These are phyloP conservation scores for Colletotrichum sp. DNA, from an alignment of 2,329 filamentous ascomycete species.

Conservation along the genomic window DNA sequence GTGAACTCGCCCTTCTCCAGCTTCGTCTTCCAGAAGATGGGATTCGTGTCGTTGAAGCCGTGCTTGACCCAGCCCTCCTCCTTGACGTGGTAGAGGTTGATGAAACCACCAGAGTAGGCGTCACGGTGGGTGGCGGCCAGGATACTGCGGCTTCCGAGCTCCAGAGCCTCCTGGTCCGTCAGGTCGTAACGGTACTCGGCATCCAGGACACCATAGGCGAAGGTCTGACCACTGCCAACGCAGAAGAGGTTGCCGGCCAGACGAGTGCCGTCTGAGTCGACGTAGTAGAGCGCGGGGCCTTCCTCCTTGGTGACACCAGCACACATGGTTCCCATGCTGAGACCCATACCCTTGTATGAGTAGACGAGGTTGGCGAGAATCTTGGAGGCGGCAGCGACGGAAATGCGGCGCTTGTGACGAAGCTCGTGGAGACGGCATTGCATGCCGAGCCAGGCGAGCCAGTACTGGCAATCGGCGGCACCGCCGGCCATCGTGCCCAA, in stretches of 20 bases:
- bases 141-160: conserved; percentile 90
- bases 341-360: conserved; percentile 97
- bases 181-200: conserved; percentile 94
- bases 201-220: conserved; percentile 97
- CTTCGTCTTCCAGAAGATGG: conserved; percentile 99
- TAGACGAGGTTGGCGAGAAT: conserved; percentile 98
- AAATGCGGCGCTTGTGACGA: conserved; percentile 98
- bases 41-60: conserved; percentile 96
- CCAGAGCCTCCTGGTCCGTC: conserved; percentile 84
- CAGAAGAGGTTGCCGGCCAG: conserved; percentile 96
- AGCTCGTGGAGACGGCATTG: conserved; percentile 99
- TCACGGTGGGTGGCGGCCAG: conserved; percentile 95
- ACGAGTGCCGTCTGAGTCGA: conserved; percentile 95
- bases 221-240: conserved; percentile 97
- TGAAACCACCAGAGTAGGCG: conserved; percentile 97
- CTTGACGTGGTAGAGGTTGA: conserved; percentile 99
- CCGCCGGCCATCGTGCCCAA: conserved; percentile 98
- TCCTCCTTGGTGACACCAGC: conserved; percentile 95
- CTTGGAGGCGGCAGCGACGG: conserved; percentile 95
- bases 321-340: conserved; percentile 99
- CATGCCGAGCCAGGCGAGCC: conserved; percentile 98
- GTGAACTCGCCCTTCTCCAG: conserved; percentile 98
- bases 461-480: conserved; percentile 99
- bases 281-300: conserved; percentile 97
- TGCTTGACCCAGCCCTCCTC: conserved; percentile 99